phyloP scores from a whole-genome alignment of 2,329 filamentous ascomycete genomes.

The Nectriaceae sp. region DNA sequence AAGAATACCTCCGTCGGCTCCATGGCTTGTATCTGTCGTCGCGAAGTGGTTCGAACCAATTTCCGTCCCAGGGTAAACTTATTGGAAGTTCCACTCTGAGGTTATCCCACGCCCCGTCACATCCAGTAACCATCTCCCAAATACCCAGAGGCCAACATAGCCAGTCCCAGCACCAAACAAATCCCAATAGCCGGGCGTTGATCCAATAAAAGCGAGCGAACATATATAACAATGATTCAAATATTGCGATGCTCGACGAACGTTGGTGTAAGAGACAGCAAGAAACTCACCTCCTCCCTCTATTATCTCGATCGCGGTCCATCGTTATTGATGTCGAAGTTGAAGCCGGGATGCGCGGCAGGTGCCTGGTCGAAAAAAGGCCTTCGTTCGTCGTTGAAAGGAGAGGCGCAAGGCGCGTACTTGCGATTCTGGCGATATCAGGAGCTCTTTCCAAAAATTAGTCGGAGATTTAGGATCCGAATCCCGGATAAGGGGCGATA shows the following conservation, averaged over 20 bases:
- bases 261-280: slow-evolving; percentile 5
- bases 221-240: neutral
- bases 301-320: slow-evolving; percentile 40
- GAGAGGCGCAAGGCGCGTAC: slow-evolving; percentile 24
- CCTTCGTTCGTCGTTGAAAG: slow-evolving; percentile 8
- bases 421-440: slow-evolving; percentile 4
- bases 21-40: too few relatives aligned
- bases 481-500: slow-evolving; percentile 23
- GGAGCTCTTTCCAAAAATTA: slow-evolving; percentile 8
- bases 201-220: neutral
- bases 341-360: slow-evolving; percentile 9
- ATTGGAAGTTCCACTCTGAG: too few relatives aligned
- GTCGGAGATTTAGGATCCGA: slow-evolving; percentile 26
- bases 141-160: too few relatives aligned
- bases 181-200: neutral
- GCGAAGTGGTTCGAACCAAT: too few relatives aligned
- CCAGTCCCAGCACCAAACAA: too few relatives aligned
- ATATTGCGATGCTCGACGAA: neutral
- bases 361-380: slow-evolving; percentile 7
- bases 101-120: too few relatives aligned
- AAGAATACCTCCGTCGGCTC: too few relatives aligned
- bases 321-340: slow-evolving; percentile 21
- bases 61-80: too few relatives aligned
- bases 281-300: slow-evolving; percentile 37
- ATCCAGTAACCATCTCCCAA: too few relatives aligned